A percentile compares a stretch with the other conserved stretches of the same genome.
These are phyloP conservation scores for Eucalyptus curtisii DNA, from an alignment of 345 rosid genomes.

Conservation along the genomic window DNA sequence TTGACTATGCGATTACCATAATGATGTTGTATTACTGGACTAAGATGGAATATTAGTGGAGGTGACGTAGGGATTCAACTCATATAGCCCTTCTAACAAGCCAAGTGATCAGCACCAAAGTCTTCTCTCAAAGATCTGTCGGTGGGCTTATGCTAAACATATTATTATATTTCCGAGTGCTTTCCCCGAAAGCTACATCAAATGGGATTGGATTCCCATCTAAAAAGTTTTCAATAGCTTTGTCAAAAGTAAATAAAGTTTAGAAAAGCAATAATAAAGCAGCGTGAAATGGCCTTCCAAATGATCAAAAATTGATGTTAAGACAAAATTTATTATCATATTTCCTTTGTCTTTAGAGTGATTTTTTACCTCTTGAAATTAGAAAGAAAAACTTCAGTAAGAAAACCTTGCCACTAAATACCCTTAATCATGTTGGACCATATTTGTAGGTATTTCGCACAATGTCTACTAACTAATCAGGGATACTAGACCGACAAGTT, in stretches of 20 bases:
- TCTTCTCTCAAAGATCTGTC: too few relatives aligned
- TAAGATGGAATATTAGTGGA: too few relatives aligned
- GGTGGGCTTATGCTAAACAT: too few relatives aligned
- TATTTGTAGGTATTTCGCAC: fast-evolving
- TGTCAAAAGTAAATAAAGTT: background rate
- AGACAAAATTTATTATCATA: background rate
- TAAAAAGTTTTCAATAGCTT: background rate
- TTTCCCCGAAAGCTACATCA: background rate
- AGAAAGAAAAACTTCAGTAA: background rate
- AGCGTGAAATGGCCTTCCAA: background rate
- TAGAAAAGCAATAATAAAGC: background rate
- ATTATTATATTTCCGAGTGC: too few relatives aligned
- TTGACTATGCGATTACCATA: too few relatives aligned
- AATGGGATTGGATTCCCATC: background rate
- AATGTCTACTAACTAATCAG: background rate
- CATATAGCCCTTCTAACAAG: too few relatives aligned
- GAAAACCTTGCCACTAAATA: background rate
- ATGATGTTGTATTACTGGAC: too few relatives aligned
- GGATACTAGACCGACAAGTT: fast-evolving
- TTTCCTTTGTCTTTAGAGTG: background rate
- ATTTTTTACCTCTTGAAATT: background rate
- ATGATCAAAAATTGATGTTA: background rate
- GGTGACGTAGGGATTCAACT: too few relatives aligned
- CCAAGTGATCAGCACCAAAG: too few relatives aligned
- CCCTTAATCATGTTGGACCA: background rate